These are phyloP conservation scores for Mucor irregularis DNA, from an alignment of 371 early-diverging fungal species.

Conservation along the genomic window DNA sequence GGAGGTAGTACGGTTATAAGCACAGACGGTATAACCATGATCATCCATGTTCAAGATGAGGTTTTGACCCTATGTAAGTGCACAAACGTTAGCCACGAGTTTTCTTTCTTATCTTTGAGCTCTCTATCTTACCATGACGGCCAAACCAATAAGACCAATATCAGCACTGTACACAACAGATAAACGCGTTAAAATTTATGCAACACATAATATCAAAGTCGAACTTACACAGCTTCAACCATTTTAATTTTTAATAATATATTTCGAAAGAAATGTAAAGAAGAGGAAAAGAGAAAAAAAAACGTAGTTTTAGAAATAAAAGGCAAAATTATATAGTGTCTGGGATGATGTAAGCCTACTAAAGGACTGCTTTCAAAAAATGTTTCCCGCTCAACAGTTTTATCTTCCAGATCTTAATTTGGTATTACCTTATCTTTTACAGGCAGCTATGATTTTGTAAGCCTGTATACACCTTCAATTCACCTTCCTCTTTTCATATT, in stretches of 20 bases:
- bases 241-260: slow-evolving; percentile 13
- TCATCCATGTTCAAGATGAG: slow-evolving; percentile 98
- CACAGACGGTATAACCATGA: slow-evolving; percentile 91
- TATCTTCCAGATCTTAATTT: background rate
- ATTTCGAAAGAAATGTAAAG: slow-evolving; percentile 9
- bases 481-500: background rate
- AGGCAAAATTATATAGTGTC: slow-evolving; percentile 5
- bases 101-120: background rate
- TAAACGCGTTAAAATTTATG: background rate
- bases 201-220: background rate
- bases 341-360: slow-evolving; percentile 19
- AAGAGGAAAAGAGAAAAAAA: slow-evolving; percentile 1
- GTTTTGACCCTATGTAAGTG: slow-evolving; percentile 84
- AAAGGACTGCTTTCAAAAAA: slow-evolving; percentile 16
- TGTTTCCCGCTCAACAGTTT: background rate
- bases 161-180: slow-evolving; percentile 80
- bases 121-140: slow-evolving; percentile 93
- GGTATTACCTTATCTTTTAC: background rate
- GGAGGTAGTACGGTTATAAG: slow-evolving; percentile 95
- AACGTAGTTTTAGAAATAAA: background rate
- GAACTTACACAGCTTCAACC: slow-evolving; percentile 32
- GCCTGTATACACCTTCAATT: background rate
- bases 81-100: background rate
- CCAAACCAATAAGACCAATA: slow-evolving; percentile 99
- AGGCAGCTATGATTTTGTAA: background rate